Evolutionary conservation across 345 rosid genomes (phyloP), one percentile per base, ranked within the genome.

Genomic region (Bruguiera gymnorhiza): DNA sequence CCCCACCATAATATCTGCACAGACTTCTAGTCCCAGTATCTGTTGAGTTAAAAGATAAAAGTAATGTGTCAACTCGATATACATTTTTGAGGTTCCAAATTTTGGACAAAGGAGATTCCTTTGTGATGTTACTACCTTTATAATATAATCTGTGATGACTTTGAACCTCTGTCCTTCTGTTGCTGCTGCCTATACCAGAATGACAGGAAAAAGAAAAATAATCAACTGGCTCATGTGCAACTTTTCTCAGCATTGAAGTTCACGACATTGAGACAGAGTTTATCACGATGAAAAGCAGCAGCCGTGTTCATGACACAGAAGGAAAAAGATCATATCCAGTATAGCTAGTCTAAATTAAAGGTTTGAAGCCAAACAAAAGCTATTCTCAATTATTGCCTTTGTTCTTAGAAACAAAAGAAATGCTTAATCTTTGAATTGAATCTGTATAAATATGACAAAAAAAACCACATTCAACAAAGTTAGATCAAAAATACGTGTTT

Each of bases 1-100:
- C 29, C 96, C 97, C 3, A 89, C 83, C 78, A 90, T 51, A 4
- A 83, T 88, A 65, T 90, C 95, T 29, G 92, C 86, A 67, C 97
- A 88, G 16, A 82, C 56, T 65, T 91, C 96, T 64, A 89, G 78
- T 64, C 96, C 93, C 26, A 91, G 77, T 57, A 91, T 62, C 97
- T 89, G 87, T 32, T 78, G 48, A 78, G 53, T 52, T 59, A 61
- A 34, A 6, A 69, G 24, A 27, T 63, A 67, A 65, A 43, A 29
- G 23, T 26, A 26, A 26, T 54, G 36, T 13, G 13, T 52, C 20
- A 10, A 15, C 29, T 13, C 2, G 36, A 6, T 29, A 27, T n/a
- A 48, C 23, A 67, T 15, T n/a, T 54, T 67, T 8, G 4, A 43
- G 70, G 15, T 4, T 23, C 39, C 24, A 19, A 16, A 20, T 18